phyloP scores from a whole-genome alignment of 148 eudicot genomes.

The Rheum nobile region DNA sequence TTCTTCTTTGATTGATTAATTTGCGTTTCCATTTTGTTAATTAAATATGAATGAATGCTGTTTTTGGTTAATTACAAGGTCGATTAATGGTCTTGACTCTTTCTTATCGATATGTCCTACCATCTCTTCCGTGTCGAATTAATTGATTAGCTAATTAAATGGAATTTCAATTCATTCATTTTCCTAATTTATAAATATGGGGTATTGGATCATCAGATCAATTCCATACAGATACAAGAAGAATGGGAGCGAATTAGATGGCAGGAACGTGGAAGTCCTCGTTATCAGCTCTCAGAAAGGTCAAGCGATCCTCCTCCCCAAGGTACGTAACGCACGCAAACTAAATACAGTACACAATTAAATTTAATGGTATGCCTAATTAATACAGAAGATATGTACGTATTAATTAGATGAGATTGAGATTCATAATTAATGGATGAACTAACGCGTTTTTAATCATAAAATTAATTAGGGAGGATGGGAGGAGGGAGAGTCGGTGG shows the following conservation, averaged over 20 bases:
- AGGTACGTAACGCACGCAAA: no score
- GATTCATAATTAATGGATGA: background rate
- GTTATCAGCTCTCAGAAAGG: constrained; percentile 51
- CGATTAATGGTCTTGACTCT: no score
- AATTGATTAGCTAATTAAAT: no score
- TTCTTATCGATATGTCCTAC: background rate
- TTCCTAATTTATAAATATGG: background rate
- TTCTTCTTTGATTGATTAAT: background rate
- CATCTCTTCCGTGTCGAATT: no score
- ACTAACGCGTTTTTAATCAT: background rate
- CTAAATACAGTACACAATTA: no score
- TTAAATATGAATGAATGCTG: no score
- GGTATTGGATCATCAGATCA: background rate
- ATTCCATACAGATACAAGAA: constrained; percentile 20
- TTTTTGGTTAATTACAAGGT: no score
- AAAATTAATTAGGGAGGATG: constrained; percentile 44
- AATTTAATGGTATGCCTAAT: no score
- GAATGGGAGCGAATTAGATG: background rate
- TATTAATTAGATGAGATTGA: background rate
- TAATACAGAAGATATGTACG: no score
- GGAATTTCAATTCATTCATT: no score
- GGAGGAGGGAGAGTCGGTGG: constrained; percentile 53
- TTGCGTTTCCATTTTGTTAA: no score
- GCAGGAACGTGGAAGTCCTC: constrained; percentile 48
- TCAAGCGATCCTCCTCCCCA: constrained; percentile 49